Evolutionary conservation across 1,284 basidiomycete species (phyloP).

Genomic region (Porogramme epimiltina): DNA sequence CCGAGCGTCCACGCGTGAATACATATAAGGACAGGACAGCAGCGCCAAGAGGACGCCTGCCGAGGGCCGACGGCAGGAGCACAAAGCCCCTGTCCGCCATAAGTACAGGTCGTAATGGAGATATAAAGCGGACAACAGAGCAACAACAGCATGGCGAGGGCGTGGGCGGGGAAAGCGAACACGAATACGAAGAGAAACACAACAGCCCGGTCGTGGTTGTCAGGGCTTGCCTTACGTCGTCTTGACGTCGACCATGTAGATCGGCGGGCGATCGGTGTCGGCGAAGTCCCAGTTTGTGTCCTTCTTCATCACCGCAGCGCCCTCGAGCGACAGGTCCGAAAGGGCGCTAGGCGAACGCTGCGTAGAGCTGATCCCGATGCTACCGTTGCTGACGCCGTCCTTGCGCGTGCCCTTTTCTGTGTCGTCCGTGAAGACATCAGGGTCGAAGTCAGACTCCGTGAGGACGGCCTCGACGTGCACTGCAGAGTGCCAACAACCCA

Average conservation of each 20-base stretch:
- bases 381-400: conserved; percentile 18
- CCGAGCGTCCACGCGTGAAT: neutral
- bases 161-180: neutral
- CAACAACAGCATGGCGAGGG: neutral
- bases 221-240: no score
- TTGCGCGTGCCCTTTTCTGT: conserved; percentile 14
- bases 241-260: conserved; percentile 26
- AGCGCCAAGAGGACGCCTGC: neutral
- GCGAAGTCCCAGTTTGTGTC: conserved; percentile 28
- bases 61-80: no score
- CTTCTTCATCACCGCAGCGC: conserved; percentile 21
- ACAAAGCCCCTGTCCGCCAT: no score
- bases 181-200: neutral
- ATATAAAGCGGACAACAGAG: neutral
- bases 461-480: conserved; percentile 48
- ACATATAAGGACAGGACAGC: neutral
- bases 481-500: conserved; percentile 23
- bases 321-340: conserved; percentile 12
- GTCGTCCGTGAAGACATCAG: conserved; percentile 44
- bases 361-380: conserved; percentile 24
- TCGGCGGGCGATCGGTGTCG: conserved; percentile 22
- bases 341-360: conserved; percentile 15
- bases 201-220: no score
- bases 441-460: conserved; percentile 44
- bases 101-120: neutral